Evolutionary conservation across 768 basidiomycete genomes (phyloP), one percentile per base, ranked within the genome.

Genomic region (Tricholoma matsutake): DNA sequence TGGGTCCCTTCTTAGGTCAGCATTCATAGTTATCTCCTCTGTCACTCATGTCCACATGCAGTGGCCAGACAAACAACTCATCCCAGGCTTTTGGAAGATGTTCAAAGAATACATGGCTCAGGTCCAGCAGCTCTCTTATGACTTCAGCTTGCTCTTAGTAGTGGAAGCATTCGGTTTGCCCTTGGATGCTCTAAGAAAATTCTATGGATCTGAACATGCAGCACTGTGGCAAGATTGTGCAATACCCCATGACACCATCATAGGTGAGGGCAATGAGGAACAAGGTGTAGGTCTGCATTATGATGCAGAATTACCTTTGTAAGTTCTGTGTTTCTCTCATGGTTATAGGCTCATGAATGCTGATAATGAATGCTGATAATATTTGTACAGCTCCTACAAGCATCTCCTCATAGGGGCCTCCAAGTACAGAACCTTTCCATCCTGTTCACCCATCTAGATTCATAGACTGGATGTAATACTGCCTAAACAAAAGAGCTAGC

Each of bases 271-370:
- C 45, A 70, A 77, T 53, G 64, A 68, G 18, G 79, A 83, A 58
- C 92, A 94, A 71, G 92, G 92, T 13, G 92, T 94, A 7, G 92
- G 92, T 0, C 89, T 92, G 11, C 92, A 93, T 72, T 92, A 86
- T 59, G 92, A 93, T 60, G 87, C 86, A 0, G 88, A 90, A 0
- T 92, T 93, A 94, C 91, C 8, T 86, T 94, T 70, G 91, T 92
- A 61, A 52, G 83, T 73, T 1, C 11, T 13, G 13, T 13, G 2
- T 47, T 25, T 25, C 10, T 14, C 4, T 49, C n/a, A n/a, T n/a
- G n/a, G n/a, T n/a, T 1, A 6, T 39, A 18, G n/a, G 54, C 6
- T 29, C 32, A 43, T 1, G 41, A 57, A 34, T 11, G 31, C 18
- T n/a, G n/a, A n/a, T n/a, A n/a, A n/a, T n/a, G n/a, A n/a, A n/a